A percentile compares a stretch with the other conserved stretches of the same genome.
phyloP scores from a whole-genome alignment of 2,329 filamentous ascomycete genomes.

The Lasiodiplodia gonubiensis region DNA sequence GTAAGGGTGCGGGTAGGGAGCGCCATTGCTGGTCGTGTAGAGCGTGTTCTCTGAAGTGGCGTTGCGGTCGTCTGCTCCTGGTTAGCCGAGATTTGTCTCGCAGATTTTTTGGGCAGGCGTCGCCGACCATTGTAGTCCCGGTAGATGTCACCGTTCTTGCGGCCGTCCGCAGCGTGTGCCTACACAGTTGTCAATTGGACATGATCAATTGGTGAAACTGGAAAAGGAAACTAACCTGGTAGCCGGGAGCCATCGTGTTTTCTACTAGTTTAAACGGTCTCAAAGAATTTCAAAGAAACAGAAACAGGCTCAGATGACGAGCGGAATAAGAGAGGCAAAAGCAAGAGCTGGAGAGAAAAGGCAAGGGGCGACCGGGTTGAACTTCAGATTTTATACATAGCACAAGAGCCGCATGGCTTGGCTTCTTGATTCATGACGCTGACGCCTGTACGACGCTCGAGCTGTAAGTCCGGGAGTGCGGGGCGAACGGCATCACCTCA shows the following conservation, averaged over 20 bases:
- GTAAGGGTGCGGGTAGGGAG: conserved; percentile 63
- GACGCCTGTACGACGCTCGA: neutral
- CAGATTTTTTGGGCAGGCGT: neutral
- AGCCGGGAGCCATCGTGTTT: conserved; percentile 26
- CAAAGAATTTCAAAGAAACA: neutral
- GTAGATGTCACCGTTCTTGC: conserved; percentile 46
- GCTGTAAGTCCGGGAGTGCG: neutral
- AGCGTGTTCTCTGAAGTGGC: conserved; percentile 51
- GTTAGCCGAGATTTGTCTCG: conserved; percentile 7
- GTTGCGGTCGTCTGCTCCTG: conserved; percentile 49
- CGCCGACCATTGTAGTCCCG: conserved; percentile 45
- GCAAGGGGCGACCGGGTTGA: neutral
- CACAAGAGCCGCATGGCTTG: neutral
- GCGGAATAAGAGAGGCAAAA: neutral
- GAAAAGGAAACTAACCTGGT: neutral
- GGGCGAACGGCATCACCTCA: conserved; percentile 17
- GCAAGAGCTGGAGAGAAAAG: neutral
- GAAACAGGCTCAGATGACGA: conserved; percentile 10
- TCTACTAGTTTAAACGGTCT: neutral
- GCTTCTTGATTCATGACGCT: conserved; percentile 10
- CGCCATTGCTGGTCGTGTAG: conserved; percentile 64
- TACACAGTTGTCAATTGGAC: neutral
- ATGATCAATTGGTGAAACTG: no score
- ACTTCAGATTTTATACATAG: conserved; percentile 5
- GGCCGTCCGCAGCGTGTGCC: conserved; percentile 36